These are phyloP conservation scores for Dothistroma septosporum DNA, from an alignment of 2,329 filamentous ascomycete species.

Conservation along the genomic window DNA sequence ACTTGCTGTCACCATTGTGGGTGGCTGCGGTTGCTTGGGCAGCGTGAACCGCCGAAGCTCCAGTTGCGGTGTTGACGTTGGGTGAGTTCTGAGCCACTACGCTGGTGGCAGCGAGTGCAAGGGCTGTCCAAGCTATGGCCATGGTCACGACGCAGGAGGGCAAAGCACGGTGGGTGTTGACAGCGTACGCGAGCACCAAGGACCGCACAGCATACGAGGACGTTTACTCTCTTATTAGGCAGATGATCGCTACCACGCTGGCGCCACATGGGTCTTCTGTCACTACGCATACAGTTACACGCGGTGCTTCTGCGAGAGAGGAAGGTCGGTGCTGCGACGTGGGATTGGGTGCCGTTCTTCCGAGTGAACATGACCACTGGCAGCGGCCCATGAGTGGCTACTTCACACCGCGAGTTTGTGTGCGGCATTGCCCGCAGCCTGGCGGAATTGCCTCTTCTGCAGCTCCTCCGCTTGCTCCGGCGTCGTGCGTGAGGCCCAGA, in stretches of 20 bases:
- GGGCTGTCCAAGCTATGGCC: slow-evolving; percentile 21
- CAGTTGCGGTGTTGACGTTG: slow-evolving; percentile 48
- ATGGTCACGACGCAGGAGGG: neutral
- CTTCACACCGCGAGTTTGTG: neutral
- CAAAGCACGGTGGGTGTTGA: neutral
- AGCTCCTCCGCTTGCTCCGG: no score
- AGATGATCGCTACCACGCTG: neutral
- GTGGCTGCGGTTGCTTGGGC: slow-evolving; percentile 60
- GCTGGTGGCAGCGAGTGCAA: slow-evolving; percentile 30
- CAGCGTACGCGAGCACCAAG: neutral
- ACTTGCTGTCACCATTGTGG: slow-evolving; percentile 55
- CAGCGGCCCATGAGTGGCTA: neutral
- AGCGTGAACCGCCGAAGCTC: slow-evolving; percentile 48
- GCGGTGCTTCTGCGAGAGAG: slow-evolving; percentile 3
- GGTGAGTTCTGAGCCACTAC: slow-evolving; percentile 27
- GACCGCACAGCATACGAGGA: neutral
- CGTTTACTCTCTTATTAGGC: neutral
- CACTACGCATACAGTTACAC: neutral
- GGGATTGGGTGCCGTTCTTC: slow-evolving; percentile 1
- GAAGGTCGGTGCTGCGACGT: slow-evolving; percentile 10
- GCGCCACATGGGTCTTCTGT: neutral
- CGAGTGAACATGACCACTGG: neutral
- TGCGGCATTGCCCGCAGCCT: neutral
- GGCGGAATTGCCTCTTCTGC: neutral
- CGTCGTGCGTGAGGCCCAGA: neutral